Evolutionary conservation across 257 asterid species (phyloP).

Genomic region (Solanum okadae): DNA sequence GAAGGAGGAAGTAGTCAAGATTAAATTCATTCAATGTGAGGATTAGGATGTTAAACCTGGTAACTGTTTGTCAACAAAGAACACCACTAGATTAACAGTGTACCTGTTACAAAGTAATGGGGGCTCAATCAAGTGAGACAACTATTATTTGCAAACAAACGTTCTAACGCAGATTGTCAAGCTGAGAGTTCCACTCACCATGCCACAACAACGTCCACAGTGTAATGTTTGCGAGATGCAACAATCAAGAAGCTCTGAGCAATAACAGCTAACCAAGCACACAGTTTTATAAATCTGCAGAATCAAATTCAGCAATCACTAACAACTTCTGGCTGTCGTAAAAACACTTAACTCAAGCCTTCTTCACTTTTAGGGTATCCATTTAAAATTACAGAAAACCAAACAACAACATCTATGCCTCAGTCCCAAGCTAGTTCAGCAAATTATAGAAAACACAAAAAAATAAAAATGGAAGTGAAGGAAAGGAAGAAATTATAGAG

Average conservation of each 20-base stretch:
- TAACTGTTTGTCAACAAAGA: constrained; percentile 62
- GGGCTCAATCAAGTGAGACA: background rate
- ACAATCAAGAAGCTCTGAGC: constrained; percentile 83
- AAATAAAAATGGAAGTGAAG: background rate
- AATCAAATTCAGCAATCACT: constrained; percentile 1
- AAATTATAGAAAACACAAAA: background rate
- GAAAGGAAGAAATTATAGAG: background rate
- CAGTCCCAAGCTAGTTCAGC: background rate
- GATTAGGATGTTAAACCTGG: background rate
- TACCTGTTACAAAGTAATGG: constrained; percentile 45
- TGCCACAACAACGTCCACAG: constrained; percentile 91
- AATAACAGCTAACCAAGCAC: constrained; percentile 69
- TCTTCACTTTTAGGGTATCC: background rate
- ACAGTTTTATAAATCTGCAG: constrained; percentile 66
- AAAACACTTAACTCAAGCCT: background rate
- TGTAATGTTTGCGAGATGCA: constrained; percentile 94
- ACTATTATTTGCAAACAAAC: background rate
- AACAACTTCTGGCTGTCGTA: background rate
- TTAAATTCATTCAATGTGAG: background rate
- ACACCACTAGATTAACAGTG: constrained; percentile 89
- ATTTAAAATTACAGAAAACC: background rate
- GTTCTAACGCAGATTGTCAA: background rate
- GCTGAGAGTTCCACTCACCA: constrained; percentile 40
- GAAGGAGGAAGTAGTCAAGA: background rate
- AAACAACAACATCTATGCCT: background rate